Evolutionary conservation across 2,329 filamentous ascomycete genomes (phyloP).

Genomic region (Arthrobotrys megalospora): DNA sequence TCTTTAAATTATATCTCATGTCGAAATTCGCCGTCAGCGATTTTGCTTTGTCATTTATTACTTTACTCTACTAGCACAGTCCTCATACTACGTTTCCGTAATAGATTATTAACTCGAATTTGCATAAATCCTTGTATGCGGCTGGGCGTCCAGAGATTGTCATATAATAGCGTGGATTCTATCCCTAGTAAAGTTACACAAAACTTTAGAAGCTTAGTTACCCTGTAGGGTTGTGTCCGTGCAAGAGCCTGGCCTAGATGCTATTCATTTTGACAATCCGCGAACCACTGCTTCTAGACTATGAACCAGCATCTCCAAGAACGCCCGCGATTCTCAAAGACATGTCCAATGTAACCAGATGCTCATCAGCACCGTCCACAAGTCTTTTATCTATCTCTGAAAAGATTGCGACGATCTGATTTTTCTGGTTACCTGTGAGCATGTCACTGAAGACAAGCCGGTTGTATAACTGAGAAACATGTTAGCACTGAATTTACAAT

Average conservation of each 20-base stretch:
- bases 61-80: not conserved
- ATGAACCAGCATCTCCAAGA: constrained; percentile 40
- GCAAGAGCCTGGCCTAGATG: not conserved
- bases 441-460: constrained; percentile 85
- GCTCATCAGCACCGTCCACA: constrained; percentile 95
- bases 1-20: constrained; percentile 19
- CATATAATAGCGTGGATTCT: not conserved
- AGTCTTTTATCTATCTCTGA: constrained; percentile 95
- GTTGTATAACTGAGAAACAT: constrained; percentile 78
- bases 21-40: not conserved
- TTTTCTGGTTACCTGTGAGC: constrained; percentile 88
- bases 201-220: not conserved
- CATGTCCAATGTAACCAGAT: constrained; percentile 71
- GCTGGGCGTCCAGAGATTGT: not conserved
- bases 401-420: constrained; percentile 88
- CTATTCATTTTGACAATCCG: not conserved
- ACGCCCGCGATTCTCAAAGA: constrained; percentile 50
- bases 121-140: not conserved
- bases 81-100: not conserved
- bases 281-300: not conserved
- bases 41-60: not conserved
- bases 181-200: not conserved
- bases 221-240: not conserved
- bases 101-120: not conserved
- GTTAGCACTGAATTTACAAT: constrained; percentile 12